Evolutionary conservation across 495 filamentous ascomycete genomes (phyloP), one percentile per base, ranked within the genome.

Genomic region (Neurospora sp.): DNA sequence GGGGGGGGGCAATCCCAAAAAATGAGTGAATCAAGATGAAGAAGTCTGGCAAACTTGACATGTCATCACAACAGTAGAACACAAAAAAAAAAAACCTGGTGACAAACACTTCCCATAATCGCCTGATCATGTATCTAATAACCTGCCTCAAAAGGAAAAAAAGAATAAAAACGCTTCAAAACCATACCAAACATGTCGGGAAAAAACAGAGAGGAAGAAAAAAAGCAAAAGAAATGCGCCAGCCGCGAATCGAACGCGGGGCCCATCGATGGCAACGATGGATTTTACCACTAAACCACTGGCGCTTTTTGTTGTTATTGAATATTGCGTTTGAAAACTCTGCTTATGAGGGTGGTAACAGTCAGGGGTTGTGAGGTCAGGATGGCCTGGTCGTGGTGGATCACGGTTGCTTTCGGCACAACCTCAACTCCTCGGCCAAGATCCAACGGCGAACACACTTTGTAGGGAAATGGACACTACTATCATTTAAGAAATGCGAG

Each of bases 271-370:
- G 53, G 22, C 53, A 61, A 31, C 53, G 53, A 61, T 61, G 53
- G 53, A 35, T 61, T 61, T 61, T 61, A 61, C 53, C 53, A 61
- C 53, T 35, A 61, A 61, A 61, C 53, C 53, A 61, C 53, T 61
- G 53, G 53, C 53, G 53, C 53, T 61, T 61, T 6, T 16, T 3
- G 12, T 61, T 65, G 53, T 65, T 35, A 1, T 65, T 65, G 27
- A 18, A 4, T 0, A 0, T 9, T 35, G 0, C 1, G 14, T 0
- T 0, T 0, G 6, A 18, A 35, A 8, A 16, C 18, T 9, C 1
- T 16, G 0, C 14, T 7, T 35, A 61, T 61, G 14, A 16, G 4
- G 12, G 20, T 61, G 5, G 22, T 1, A 45, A 9, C 1, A 4
- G 9, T n/a, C 42, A 20, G 3, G 22, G 20, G 22, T 5, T 20